Conservation (phyloP, 306 rosid species). For the Dalbergia oliveri region DNA sequence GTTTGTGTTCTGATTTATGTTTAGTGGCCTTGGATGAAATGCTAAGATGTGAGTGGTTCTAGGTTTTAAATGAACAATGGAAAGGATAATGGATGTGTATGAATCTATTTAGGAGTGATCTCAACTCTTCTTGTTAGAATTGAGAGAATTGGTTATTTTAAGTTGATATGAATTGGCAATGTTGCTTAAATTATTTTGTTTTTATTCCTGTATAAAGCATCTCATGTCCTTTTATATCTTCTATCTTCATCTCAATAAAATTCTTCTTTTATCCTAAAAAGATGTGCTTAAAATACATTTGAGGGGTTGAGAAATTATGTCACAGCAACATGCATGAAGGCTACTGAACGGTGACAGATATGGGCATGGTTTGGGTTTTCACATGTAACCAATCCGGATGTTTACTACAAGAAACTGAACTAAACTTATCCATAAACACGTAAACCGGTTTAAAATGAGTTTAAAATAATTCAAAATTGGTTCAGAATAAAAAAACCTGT, state of each 20-base stretch:
- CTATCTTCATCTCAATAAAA: too few relatives aligned
- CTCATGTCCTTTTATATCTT: too few relatives aligned
- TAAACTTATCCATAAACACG: too few relatives aligned
- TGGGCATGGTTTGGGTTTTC: too few relatives aligned
- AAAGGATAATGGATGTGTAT: neutral
- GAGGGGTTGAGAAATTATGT: neutral
- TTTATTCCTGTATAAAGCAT: too few relatives aligned
- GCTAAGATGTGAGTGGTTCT: neutral
- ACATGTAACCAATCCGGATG: too few relatives aligned
- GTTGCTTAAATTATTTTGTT: neutral
- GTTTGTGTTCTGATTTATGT: neutral
- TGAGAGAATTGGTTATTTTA: neutral
- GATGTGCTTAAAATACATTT: neutral
- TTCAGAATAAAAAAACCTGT: too few relatives aligned
- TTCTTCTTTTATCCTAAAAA: too few relatives aligned
- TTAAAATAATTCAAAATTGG: too few relatives aligned
- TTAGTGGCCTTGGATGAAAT: neutral
- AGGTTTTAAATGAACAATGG: neutral
- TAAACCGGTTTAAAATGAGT: too few relatives aligned
- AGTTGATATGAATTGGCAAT: neutral
- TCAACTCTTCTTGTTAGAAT: neutral
- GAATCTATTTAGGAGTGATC: neutral
- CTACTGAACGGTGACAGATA: neutral
- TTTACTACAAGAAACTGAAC: too few relatives aligned
- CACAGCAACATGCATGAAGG: constrained; percentile 4